phyloP scores from a whole-genome alignment of 2,329 filamentous ascomycete genomes.

The Drechslerella coelobrocha region DNA sequence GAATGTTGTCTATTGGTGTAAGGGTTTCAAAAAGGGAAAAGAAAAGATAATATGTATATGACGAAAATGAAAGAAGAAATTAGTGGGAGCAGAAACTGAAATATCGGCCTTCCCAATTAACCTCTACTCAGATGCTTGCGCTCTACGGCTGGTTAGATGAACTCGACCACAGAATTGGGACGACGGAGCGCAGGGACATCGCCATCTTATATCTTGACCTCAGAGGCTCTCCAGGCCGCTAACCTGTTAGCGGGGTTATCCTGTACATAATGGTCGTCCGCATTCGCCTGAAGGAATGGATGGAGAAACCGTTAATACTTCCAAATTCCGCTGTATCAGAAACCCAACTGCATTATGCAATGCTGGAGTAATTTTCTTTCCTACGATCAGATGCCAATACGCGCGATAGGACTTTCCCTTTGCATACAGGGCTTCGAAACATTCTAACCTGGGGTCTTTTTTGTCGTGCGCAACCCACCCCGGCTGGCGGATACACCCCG shows the following conservation, averaged over 20 bases:
- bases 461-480: slow-evolving; percentile 1
- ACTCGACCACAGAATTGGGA: slow-evolving; percentile 31
- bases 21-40: too few species aligned
- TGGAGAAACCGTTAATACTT: slow-evolving; percentile 34
- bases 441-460: slow-evolving; percentile 3
- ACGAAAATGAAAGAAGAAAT: too few species aligned
- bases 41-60: too few species aligned
- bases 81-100: too few species aligned
- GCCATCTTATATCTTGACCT: slow-evolving; percentile 37
- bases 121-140: too few species aligned
- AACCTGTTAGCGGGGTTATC: slow-evolving; percentile 27
- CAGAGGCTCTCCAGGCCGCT: slow-evolving; percentile 13
- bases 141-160: slow-evolving; percentile 13
- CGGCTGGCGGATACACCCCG: slow-evolving; percentile 7
- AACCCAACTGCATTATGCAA: slow-evolving; percentile 13
- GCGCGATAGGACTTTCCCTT: slow-evolving; percentile 31
- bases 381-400: too few species aligned
- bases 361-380: too few species aligned
- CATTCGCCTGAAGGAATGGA: slow-evolving; percentile 31
- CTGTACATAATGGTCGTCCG: slow-evolving; percentile 33
- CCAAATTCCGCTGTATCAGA: slow-evolving; percentile 28
- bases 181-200: slow-evolving; percentile 16
- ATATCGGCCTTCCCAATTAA: too few species aligned
- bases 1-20: too few species aligned
- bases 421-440: slow-evolving; percentile 41